Evolutionary conservation across 306 rosid genomes (phyloP), one percentile per base, ranked within the genome.

Genomic region (Canavalia gladiata): DNA sequence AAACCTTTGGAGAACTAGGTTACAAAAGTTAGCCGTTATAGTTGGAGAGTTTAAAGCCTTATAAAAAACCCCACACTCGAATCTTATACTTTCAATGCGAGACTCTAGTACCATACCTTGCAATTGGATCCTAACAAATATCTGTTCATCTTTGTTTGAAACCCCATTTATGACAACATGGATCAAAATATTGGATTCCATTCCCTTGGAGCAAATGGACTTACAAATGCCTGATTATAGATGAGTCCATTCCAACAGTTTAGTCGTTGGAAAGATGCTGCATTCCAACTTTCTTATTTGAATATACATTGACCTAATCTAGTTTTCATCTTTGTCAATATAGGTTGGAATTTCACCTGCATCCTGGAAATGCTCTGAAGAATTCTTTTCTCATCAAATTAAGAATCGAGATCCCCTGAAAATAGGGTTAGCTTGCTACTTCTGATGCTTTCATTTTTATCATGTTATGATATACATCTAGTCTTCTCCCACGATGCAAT

Each of bases 311-410:
- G 69, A 41, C 72, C 72, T 77, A 10, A 68, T 74, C 60, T 68
- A 74, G 34, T 49, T 42, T 77, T 62, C 59, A 33, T 75, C 54
- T 46, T 58, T 82, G 77, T 42, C 83, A 75, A 79, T 76, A 2
- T 65, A 94, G 98, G 92, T 45, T 68, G 86, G 93, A 85, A 87
- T 45, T 84, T 86, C 97, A 62, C 99, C 97, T 3, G 99, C 99
- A 65, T 90, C 98, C 72, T 95, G 98, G 98, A 93, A 89, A 89
- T 95, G 99, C 89, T 95, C 99, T 4, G 97, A 93, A 85, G 98
- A 95, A 66, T 92, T 93, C 82, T 91, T 95, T 77, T 85, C 97
- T 55, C 76, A 35, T 68, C 94, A 95, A 76, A 95, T 95, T 55
- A 93, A 83, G 89, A 90, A 78, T 74, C 89, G 97, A 86, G 98